These are phyloP conservation scores for Guillardia theta DNA, from an alignment of 78 protist genomes.

Conservation along the genomic window DNA sequence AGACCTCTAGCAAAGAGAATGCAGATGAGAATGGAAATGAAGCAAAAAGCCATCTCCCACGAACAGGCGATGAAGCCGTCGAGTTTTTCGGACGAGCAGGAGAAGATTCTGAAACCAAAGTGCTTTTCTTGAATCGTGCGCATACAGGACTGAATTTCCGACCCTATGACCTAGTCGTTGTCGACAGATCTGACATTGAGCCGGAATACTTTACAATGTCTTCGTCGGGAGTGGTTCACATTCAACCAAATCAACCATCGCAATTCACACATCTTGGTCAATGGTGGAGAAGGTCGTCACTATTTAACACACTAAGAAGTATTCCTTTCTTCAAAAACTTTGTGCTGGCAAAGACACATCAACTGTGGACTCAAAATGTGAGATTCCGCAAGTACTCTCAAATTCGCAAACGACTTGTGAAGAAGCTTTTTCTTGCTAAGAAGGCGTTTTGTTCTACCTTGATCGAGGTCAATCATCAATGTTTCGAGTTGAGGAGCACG, in stretches of 20 bases:
- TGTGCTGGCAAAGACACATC: constrained; percentile 45
- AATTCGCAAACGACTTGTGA: not conserved
- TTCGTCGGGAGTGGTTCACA: constrained; percentile 70
- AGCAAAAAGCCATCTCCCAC: not conserved
- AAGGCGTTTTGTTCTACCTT: constrained; percentile 11
- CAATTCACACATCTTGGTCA: constrained; percentile 51
- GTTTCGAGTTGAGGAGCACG: constrained; percentile 17
- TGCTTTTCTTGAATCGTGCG: constrained; percentile 38
- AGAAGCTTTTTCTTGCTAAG: constrained; percentile 53
- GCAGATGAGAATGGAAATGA: not conserved
- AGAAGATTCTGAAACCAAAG: not conserved
- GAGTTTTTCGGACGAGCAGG: not conserved
- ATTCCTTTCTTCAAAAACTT: constrained; percentile 63
- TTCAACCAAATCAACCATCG: constrained; percentile 37
- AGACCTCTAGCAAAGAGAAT: not conserved
- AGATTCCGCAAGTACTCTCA: constrained; percentile 52
- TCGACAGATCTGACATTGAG: constrained; percentile 22
- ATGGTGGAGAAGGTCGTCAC: constrained; percentile 53
- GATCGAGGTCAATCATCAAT: not conserved
- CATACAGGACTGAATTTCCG: not conserved
- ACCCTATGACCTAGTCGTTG: constrained; percentile 67
- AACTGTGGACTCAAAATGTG: constrained; percentile 55
- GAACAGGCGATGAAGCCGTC: constrained; percentile 9
- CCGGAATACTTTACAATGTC: constrained; percentile 70
- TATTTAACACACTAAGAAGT: constrained; percentile 58